Evolutionary conservation across 805 yeast genomes (phyloP).

Genomic region (Lipomyces sp.): DNA sequence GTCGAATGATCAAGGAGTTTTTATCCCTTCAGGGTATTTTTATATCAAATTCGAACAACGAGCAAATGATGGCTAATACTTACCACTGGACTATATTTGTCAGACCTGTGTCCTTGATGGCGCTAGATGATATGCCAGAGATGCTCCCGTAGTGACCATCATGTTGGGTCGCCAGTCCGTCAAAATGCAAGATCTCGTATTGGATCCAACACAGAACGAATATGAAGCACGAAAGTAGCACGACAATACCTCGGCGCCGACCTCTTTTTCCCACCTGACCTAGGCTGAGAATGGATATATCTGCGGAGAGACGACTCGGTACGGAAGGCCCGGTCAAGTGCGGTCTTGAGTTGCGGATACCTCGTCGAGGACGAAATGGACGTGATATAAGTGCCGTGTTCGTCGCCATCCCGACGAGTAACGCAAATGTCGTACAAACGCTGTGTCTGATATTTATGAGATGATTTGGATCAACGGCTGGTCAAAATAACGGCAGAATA

Average conservation of each 20-base stretch:
- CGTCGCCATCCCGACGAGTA: not conserved
- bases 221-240: not conserved
- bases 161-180: not conserved
- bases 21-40: constrained; percentile 18
- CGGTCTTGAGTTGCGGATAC: not conserved
- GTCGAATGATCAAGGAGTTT: constrained; percentile 15
- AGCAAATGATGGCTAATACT: not conserved
- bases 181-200: not conserved
- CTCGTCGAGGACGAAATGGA: not conserved
- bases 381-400: not conserved
- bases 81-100: constrained; percentile 14
- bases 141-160: not conserved
- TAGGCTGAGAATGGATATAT: not conserved
- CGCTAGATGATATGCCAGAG: not conserved
- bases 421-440: not conserved
- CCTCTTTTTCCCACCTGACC: not conserved
- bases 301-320: not conserved
- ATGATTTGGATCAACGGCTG: too few species aligned
- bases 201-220: not conserved
- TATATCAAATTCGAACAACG: not conserved
- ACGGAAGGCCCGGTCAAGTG: not conserved
- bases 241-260: not conserved
- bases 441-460: not conserved
- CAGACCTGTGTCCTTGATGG: constrained; percentile 1
- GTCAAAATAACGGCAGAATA: not conserved